phyloP scores from a whole-genome alignment of 768 basidiomycete species.

The Suillus variegatus region DNA sequence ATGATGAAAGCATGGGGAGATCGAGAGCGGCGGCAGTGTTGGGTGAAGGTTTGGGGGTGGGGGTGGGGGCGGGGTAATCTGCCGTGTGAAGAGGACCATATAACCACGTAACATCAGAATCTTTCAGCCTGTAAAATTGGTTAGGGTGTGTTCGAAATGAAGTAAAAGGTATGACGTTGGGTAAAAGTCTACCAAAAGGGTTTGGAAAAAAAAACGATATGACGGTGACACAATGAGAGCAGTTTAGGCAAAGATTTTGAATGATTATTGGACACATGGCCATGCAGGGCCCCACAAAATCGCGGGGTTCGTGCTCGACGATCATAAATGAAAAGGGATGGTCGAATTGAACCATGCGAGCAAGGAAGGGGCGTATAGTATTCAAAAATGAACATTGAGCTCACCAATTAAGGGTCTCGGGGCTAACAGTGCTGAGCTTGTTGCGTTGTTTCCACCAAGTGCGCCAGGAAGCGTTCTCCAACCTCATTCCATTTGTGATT shows the following conservation, averaged over 20 bases:
- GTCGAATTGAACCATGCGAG: not conserved
- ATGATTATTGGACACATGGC: constrained; percentile 6
- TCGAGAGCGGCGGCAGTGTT: constrained; percentile 37
- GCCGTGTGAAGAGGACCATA: constrained; percentile 97
- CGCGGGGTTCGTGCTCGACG: not conserved
- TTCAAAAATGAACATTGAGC: constrained; percentile 29
- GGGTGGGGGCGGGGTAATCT: constrained; percentile 77
- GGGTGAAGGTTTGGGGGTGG: constrained; percentile 49
- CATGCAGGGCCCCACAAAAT: constrained; percentile 3
- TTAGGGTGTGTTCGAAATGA: constrained; percentile 14
- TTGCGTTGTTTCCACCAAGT: constrained; percentile 99
- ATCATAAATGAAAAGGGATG: constrained; percentile 11
- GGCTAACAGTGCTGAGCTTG: constrained; percentile 90
- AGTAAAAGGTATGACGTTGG: not conserved
- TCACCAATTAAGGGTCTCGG: constrained; percentile 98
- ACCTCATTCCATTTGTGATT: constrained; percentile 89
- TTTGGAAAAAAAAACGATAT: constrained; percentile 4
- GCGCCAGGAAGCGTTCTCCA: constrained; percentile 98
- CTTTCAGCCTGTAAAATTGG: constrained; percentile 79
- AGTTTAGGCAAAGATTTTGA: not conserved
- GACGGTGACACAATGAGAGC: constrained; percentile 16
- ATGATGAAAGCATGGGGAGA: constrained; percentile 38
- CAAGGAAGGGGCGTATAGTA: constrained; percentile 8
- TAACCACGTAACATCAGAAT: constrained; percentile 98
- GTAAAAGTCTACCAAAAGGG: not conserved